Evolutionary conservation across 345 rosid genomes (phyloP).

Genomic region (Raphanus raphanistrum): DNA sequence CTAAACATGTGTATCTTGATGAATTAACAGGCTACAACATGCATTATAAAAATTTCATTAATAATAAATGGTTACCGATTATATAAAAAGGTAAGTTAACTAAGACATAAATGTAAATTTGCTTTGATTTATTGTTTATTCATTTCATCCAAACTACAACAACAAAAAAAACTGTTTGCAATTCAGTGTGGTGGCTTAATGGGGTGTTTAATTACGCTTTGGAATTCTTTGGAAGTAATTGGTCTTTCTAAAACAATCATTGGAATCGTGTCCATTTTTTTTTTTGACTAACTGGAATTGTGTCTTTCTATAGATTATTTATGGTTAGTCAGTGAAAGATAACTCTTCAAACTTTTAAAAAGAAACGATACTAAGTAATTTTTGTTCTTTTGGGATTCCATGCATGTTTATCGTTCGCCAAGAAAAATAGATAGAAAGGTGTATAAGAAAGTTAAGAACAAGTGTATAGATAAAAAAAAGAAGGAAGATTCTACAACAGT

Average conservation of each 20-base stretch:
- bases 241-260: background rate
- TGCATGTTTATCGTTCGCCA: background rate
- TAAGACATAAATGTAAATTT: background rate
- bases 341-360: background rate
- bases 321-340: background rate
- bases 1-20: background rate
- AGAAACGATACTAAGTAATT: background rate
- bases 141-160: background rate
- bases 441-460: background rate
- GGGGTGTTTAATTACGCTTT: background rate
- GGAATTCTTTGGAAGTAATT: background rate
- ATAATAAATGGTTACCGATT: background rate
- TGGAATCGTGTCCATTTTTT: background rate
- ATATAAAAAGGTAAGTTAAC: background rate
- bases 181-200: background rate
- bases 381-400: background rate
- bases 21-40: background rate
- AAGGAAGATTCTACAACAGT: conserved; percentile 1
- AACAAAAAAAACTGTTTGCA: background rate
- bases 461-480: background rate
- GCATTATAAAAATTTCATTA: background rate
- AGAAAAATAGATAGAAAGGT: background rate
- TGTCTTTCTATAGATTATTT: background rate
- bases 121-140: background rate
- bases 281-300: background rate